Conservation (phyloP, 495 filamentous ascomycete genomes). For the Neurospora tetraspora region DNA sequence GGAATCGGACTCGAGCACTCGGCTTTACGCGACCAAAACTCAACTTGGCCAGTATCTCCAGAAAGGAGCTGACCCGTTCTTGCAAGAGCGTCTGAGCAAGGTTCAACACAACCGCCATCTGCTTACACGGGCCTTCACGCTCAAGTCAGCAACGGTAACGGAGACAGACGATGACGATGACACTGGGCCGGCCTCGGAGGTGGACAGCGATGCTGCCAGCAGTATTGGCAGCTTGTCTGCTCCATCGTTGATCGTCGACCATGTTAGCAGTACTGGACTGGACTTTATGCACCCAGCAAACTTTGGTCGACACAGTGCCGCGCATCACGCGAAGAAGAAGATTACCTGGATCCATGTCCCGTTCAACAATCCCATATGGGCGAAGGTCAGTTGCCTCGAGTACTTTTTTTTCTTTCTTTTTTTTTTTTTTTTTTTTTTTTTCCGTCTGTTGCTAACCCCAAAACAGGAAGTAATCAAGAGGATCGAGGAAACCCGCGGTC, state of each 20-base stretch:
- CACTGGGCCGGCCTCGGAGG: neutral
- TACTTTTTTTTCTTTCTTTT: conserved; percentile 13
- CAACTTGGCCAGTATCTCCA: conserved; percentile 38
- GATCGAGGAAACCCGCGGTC: conserved; percentile 22
- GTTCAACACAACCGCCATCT: conserved; percentile 8
- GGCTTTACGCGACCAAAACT: conserved; percentile 29
- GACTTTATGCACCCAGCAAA: neutral
- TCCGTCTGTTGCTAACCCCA: conserved; percentile 18
- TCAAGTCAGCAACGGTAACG: conserved; percentile 6
- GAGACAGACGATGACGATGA: conserved; percentile 4
- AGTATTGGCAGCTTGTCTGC: neutral
- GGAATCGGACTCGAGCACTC: conserved; percentile 21
- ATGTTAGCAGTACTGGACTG: neutral
- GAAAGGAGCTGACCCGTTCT: conserved; percentile 33
- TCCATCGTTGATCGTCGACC: neutral
- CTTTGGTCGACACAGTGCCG: neutral
- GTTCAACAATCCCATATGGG: conserved; percentile 58
- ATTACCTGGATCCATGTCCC: conserved; percentile 60
- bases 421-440: conserved; percentile 11
- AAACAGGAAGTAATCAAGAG: conserved; percentile 28
- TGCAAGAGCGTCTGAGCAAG: conserved; percentile 30
- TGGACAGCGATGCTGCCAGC: conserved; percentile 2
- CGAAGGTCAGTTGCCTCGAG: conserved; percentile 33
- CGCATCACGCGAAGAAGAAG: conserved; percentile 21
- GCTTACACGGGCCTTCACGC: conserved; percentile 2